These are phyloP conservation scores for Cerioporus squamosus DNA, from an alignment of 1,284 basidiomycete genomes.

Conservation along the genomic window DNA sequence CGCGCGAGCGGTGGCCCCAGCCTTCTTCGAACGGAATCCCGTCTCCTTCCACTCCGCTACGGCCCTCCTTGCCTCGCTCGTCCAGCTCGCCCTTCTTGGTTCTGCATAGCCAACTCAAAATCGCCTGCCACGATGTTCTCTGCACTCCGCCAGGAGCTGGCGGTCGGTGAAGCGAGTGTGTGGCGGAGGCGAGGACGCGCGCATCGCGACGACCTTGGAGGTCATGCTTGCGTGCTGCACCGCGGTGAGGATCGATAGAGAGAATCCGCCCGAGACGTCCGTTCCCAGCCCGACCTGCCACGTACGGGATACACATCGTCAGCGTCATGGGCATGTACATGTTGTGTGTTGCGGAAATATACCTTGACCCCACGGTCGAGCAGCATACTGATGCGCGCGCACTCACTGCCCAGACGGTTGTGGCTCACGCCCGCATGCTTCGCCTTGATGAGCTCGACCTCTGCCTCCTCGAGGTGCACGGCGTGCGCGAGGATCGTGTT, in stretches of 20 bases:
- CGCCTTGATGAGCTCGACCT: conserved; percentile 75
- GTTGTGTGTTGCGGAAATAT: no score
- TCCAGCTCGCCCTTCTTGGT: not conserved
- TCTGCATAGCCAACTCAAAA: not conserved
- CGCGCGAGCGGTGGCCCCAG: conserved; percentile 11
- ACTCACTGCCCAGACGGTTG: conserved; percentile 88
- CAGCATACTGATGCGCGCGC: conserved; percentile 79
- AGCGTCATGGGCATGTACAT: not conserved
- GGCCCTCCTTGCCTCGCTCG: not conserved
- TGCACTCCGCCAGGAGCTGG: conserved; percentile 53
- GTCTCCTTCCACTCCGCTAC: conserved; percentile 9
- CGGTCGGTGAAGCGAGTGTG: conserved; percentile 54
- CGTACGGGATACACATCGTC: not conserved
- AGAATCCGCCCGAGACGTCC: conserved; percentile 91
- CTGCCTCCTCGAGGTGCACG: conserved; percentile 77
- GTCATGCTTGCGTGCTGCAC: conserved; percentile 85
- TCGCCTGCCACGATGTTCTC: conserved; percentile 26
- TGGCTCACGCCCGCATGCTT: conserved; percentile 84
- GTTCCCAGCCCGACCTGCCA: conserved; percentile 85
- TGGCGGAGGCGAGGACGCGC: conserved; percentile 20
- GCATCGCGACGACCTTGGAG: conserved; percentile 72
- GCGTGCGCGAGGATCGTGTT: conserved; percentile 93
- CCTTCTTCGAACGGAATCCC: conserved; percentile 17
- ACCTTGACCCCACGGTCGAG: conserved; percentile 89
- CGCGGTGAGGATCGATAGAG: conserved; percentile 81